Percentiles rank a stretch among this genome's conserved stretches.
Conservation (phyloP, 257 asterid species). For the Solanum etuberosum region DNA sequence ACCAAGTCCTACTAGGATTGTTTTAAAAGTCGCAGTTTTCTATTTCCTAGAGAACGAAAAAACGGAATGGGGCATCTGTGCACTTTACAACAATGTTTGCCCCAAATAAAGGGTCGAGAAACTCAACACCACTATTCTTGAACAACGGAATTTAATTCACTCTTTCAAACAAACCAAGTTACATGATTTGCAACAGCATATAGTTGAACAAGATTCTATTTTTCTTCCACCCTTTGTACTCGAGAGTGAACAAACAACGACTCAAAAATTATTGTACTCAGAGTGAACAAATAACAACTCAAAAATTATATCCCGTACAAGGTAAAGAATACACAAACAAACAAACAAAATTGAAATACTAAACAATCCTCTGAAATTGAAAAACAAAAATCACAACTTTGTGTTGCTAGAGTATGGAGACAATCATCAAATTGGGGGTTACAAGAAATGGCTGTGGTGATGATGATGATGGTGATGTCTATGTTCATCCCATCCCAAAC, state of each 20-base stretch:
- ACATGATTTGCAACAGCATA: neutral
- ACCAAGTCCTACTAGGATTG: neutral
- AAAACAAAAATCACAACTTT: neutral
- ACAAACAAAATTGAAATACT: neutral
- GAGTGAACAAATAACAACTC: neutral
- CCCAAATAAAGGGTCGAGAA: neutral
- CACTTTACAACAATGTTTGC: neutral
- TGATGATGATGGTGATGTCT: slow-evolving; percentile 46
- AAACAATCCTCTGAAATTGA: neutral
- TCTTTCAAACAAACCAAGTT: neutral
- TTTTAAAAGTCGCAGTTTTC: neutral
- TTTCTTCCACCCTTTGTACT: neutral
- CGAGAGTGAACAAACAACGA: neutral
- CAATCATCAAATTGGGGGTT: neutral
- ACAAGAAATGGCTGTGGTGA: slow-evolving; percentile 33
- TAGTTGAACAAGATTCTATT: neutral
- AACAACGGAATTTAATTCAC: neutral
- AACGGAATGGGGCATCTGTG: neutral
- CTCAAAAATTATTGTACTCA: neutral
- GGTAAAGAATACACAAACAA: neutral
- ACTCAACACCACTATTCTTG: neutral
- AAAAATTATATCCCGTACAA: neutral
- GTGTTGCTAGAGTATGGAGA: neutral
- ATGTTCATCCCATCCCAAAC: slow-evolving; percentile 47
- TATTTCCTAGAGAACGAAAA: neutral